Conservation (phyloP, 129 eudicot genomes). For the Pittosporum tobira region DNA sequence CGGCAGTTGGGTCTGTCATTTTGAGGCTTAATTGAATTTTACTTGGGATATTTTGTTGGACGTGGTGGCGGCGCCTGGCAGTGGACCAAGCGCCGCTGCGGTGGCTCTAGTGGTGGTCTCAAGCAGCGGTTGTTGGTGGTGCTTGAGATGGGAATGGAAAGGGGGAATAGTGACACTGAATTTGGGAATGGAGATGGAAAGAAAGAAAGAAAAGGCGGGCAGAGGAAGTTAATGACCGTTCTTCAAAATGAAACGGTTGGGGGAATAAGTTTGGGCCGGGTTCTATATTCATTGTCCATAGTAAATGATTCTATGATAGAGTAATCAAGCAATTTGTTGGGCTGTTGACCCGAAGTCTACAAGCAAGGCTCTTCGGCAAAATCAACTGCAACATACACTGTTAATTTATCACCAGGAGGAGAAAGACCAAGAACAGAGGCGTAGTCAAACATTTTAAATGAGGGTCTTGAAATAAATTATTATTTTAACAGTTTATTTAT, state of each 20-base stretch:
- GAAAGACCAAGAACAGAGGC: too few species aligned
- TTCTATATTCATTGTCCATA: too few species aligned
- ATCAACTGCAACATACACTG: too few species aligned
- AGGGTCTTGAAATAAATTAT: too few species aligned
- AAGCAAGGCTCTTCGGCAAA: too few species aligned
- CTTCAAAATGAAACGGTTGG: background rate
- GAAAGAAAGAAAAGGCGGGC: conserved; percentile 3
- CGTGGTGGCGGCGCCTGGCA: conserved; percentile 34
- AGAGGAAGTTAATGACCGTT: background rate
- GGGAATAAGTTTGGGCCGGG: too few species aligned
- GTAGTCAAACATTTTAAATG: too few species aligned
- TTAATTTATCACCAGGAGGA: too few species aligned
- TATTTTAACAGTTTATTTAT: too few species aligned
- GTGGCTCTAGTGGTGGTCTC: background rate
- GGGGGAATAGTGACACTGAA: background rate
- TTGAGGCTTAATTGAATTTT: background rate
- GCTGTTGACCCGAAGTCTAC: too few species aligned
- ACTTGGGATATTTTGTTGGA: conserved; percentile 4
- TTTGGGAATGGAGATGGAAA: background rate
- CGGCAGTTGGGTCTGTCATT: conserved; percentile 19
- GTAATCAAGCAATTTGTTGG: too few species aligned
- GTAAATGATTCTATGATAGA: too few species aligned
- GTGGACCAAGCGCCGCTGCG: conserved; percentile 39
- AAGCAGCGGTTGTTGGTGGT: background rate
- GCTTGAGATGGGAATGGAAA: background rate